These are phyloP conservation scores for Boletus sp. DNA, from an alignment of 768 basidiomycete species.

Conservation along the genomic window DNA sequence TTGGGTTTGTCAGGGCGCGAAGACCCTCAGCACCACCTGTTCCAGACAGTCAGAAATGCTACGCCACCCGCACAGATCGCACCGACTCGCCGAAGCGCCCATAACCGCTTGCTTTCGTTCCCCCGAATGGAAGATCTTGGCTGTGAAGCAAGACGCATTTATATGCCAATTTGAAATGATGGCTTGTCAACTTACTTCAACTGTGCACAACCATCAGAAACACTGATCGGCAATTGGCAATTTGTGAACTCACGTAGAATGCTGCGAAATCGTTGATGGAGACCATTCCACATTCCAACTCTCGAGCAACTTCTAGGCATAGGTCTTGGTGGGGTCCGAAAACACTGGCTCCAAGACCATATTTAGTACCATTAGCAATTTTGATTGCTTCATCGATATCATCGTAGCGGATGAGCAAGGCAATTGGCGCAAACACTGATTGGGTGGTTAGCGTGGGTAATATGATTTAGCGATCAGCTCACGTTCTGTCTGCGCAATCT, in stretches of 20 bases:
- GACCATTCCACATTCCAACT: slow-evolving; percentile 94
- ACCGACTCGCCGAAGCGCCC: slow-evolving; percentile 77
- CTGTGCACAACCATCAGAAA: slow-evolving; percentile 36
- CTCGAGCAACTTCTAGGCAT: slow-evolving; percentile 76
- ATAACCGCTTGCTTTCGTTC: slow-evolving; percentile 87
- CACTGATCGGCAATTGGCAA: background rate
- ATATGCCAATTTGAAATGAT: slow-evolving; percentile 5
- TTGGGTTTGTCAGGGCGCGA: slow-evolving; percentile 81
- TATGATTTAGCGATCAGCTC: slow-evolving; percentile 7
- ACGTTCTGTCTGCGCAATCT: slow-evolving; percentile 81
- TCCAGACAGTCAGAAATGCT: slow-evolving; percentile 7
- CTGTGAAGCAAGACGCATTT: slow-evolving; percentile 31
- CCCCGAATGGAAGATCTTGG: slow-evolving; percentile 96
- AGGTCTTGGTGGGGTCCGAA: slow-evolving; percentile 84
- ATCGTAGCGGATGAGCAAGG: slow-evolving; percentile 82
- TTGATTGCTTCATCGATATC: slow-evolving; percentile 81
- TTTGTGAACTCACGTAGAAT: slow-evolving; percentile 62
- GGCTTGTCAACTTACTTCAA: slow-evolving; percentile 53
- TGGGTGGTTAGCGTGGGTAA: slow-evolving; percentile 10
- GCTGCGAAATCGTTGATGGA: slow-evolving; percentile 93
- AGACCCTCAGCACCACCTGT: slow-evolving; percentile 92
- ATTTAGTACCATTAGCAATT: slow-evolving; percentile 85
- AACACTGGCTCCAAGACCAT: slow-evolving; percentile 91
- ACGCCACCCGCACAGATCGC: background rate
- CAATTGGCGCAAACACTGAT: slow-evolving; percentile 90